Base-by-base conservation (phyloP, 2,329 filamentous ascomycete species). In the Xylaria sp. region DNA sequence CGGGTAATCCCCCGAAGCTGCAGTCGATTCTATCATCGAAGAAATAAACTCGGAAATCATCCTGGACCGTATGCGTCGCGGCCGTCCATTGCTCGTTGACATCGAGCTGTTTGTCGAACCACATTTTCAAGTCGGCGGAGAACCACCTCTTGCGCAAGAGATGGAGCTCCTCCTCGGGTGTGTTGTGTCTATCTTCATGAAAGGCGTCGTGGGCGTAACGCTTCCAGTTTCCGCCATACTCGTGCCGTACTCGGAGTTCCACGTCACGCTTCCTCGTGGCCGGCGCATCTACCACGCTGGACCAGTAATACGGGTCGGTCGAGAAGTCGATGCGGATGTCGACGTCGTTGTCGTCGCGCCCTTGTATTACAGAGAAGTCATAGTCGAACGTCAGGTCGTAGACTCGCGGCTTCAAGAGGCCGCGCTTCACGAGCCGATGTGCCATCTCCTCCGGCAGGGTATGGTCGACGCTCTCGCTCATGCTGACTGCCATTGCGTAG, bases 311-410 rank as follows among this genome's bases (percentile, higher is more conserved):
- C 5, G 28, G 46, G 10, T 81, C 55, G 71, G 83, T 81, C 60
- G 75, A 78, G 66, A 75, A 83, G 73, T 84, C 82, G 66, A 84
- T 77, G 7, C 82, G 79, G 69, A 83, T 71, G 66, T 80, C 74
- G 0, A 76, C 79, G 15, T 78, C 70, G 1, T 76, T 74, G 2
- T 73, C 62, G 63, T 80, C 78, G 7, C 78, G 74, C 0, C 75
- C 34, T 37, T 37, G 79, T 5, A 83, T 76, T 0, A 74, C 73
- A 0, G 25, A 37, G 63, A 81, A 82, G 66, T 82, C 76, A 65
- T 82, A 84, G 71, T 83, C 79, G 59, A 82, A 83, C 0, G 78
- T 81, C 12, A 84, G 69, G 51, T 82, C 77, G 55, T 37, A 80
- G 81, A 1, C 82, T 73, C 7, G 66, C 50, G 34, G 50, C 3